A percentile compares a stretch with the other conserved stretches of the same genome.
Evolutionary conservation across 805 yeast genomes (phyloP).

Genomic region (Candida schatavii): DNA sequence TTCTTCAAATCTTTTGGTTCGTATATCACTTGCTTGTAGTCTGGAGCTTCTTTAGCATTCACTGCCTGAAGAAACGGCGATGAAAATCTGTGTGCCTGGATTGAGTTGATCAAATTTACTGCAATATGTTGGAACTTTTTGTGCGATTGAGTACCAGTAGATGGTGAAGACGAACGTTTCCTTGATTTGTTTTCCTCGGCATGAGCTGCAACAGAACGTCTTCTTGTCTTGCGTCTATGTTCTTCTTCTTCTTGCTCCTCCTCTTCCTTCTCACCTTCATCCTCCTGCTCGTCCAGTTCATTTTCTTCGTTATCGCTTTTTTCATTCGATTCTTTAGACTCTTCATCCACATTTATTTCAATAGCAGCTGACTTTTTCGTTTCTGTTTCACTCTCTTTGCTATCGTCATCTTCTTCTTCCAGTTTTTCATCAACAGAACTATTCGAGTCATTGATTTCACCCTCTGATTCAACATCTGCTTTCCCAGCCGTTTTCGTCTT

Average conservation of each 20-base stretch:
- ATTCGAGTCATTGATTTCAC: too few species aligned
- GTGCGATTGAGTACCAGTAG: constrained; percentile 20
- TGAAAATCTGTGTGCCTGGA: constrained; percentile 69
- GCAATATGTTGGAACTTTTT: constrained; percentile 64
- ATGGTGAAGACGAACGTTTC: constrained; percentile 15
- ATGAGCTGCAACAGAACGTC: constrained; percentile 6
- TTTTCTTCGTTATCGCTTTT: constrained; percentile 13
- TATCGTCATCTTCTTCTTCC: too few species aligned
- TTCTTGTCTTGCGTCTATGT: constrained; percentile 3
- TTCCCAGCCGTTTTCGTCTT: not conserved
- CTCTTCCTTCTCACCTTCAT: constrained; percentile 5
- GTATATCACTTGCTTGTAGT: constrained; percentile 58
- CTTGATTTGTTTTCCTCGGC: constrained; percentile 6
- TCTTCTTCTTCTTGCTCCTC: constrained; percentile 6
- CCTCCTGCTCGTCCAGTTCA: constrained; percentile 8
- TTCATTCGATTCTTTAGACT: constrained; percentile 6
- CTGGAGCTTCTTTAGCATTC: constrained; percentile 62
- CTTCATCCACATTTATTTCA: constrained; percentile 11
- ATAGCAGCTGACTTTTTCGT: too few species aligned
- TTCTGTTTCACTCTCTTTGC: too few species aligned
- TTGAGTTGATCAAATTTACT: constrained; percentile 57
- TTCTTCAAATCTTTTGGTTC: constrained; percentile 69
- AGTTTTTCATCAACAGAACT: too few species aligned
- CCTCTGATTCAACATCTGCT: too few species aligned
- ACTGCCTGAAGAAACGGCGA: constrained; percentile 75